Base-by-base conservation (phyloP, 495 filamentous ascomycete genomes). In the Bombardia bombarda region DNA sequence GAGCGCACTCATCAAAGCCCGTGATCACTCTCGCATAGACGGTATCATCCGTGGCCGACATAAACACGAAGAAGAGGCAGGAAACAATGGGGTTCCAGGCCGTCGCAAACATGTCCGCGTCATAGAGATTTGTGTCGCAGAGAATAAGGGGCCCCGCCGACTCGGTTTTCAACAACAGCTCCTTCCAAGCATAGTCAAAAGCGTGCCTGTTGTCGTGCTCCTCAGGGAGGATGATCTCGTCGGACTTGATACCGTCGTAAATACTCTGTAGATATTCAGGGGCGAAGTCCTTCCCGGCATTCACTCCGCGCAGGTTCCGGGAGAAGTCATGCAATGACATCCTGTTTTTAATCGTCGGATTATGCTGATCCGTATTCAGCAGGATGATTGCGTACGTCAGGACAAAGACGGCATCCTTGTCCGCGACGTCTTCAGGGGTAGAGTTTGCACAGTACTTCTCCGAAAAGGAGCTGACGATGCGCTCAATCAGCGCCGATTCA, bases 111-210 rank as follows among this genome's bases (percentile, higher is more conserved):
- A 99, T 96, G 55, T 97, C 86, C 6, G 89, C 86, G 63, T 99
- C 92, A 65, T 83, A 97, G 25, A 92, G 79, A 58, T 96, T 99
- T 13, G 90, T 95, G 49, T 95, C 75, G 55, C 89, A 94, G 32
- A 93, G 69, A 2, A 81, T 67, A 42, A 95, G 64, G 36, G 85
- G 76, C 17, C 82, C 78, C 16, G 84, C 75, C 4, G 79, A 79
- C 47, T 86, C 80, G 0, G 87, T 81, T 65, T 97, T 97, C 46
- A 92, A 60, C 33, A 96, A 67, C 12, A 99, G 71, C 61, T 97
- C 92, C 57, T 86, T 87, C 92, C 92, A 99, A 2, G 90, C 89
- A 61, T 93, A 90, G 57, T 97, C 92, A 52, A 96, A 99, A 2
- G 89, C 88, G 60, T 93, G 82, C 58, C 85, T 83, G 58, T 95